Percentiles rank a stretch among this genome's conserved stretches.
Conservation (phyloP, 1,139 yeast species). For the Scheffersomyces titani region DNA sequence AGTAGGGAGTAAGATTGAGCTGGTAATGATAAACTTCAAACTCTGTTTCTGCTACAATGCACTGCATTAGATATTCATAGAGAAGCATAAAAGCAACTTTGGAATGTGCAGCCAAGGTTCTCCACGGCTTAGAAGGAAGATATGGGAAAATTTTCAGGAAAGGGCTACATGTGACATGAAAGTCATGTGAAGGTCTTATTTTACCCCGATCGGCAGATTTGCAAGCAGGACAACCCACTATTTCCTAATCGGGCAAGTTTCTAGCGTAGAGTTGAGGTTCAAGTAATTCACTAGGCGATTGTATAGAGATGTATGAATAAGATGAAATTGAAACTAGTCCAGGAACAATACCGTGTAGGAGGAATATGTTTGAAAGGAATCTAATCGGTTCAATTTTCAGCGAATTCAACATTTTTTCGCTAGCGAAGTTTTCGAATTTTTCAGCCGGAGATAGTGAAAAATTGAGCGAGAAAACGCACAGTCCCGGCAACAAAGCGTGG, state of each 20-base stretch:
- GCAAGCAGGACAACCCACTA: neutral
- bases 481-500: neutral
- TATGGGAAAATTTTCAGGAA: neutral
- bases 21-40: no score
- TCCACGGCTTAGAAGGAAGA: neutral
- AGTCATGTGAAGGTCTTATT: neutral
- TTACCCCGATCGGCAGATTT: neutral
- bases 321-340: neutral
- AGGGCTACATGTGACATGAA: neutral
- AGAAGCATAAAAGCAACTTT: no score
- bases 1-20: no score
- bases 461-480: neutral
- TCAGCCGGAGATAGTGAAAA: neutral
- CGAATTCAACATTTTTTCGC: neutral
- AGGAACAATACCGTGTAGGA: neutral
- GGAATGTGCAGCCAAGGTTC: no score
- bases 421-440: neutral
- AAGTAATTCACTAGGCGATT: neutral
- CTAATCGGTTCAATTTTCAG: neutral
- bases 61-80: no score
- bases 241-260: neutral
- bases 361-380: neutral
- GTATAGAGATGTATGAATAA: neutral
- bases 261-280: neutral
- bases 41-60: no score